These are phyloP conservation scores for Monilinia polystroma DNA, from an alignment of 2,329 filamentous ascomycete species.

Conservation along the genomic window DNA sequence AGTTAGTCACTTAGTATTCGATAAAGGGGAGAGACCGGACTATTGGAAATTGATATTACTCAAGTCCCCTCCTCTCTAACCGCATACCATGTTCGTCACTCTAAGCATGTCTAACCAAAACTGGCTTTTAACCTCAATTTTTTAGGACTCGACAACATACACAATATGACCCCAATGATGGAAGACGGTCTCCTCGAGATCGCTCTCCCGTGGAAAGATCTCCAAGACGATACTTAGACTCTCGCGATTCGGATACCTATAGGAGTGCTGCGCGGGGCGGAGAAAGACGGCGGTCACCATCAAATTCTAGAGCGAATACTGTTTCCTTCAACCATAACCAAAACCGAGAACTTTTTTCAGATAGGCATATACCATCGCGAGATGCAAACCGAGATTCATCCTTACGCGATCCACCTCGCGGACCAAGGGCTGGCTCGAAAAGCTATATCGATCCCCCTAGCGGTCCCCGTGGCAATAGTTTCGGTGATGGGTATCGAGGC, in stretches of 20 bases:
- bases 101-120: too few relatives aligned
- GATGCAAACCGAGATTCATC: slow-evolving; percentile 40
- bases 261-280: slow-evolving; percentile 35
- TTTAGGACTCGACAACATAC: slow-evolving; percentile 14
- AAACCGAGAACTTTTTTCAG: slow-evolving; percentile 20
- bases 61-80: slow-evolving; percentile 22
- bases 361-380: slow-evolving; percentile 21
- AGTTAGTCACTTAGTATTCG: neutral
- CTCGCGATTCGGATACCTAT: slow-evolving; percentile 28
- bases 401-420: slow-evolving; percentile 73
- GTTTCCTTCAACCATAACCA: slow-evolving; percentile 17
- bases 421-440: slow-evolving; percentile 62
- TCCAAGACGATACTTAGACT: slow-evolving; percentile 23
- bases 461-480: slow-evolving; percentile 66
- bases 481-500: slow-evolving; percentile 61
- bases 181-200: slow-evolving; percentile 44
- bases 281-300: slow-evolving; percentile 44
- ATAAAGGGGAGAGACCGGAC: neutral
- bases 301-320: slow-evolving; percentile 46
- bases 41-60: neutral
- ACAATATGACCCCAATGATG: slow-evolving; percentile 42
- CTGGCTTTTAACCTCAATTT: neutral
- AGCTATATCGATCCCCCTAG: slow-evolving; percentile 60
- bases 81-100: slow-evolving; percentile 1
- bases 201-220: slow-evolving; percentile 24